phyloP scores from a whole-genome alignment of 176 grass and related monocot genomes.

The Avena sativa region DNA sequence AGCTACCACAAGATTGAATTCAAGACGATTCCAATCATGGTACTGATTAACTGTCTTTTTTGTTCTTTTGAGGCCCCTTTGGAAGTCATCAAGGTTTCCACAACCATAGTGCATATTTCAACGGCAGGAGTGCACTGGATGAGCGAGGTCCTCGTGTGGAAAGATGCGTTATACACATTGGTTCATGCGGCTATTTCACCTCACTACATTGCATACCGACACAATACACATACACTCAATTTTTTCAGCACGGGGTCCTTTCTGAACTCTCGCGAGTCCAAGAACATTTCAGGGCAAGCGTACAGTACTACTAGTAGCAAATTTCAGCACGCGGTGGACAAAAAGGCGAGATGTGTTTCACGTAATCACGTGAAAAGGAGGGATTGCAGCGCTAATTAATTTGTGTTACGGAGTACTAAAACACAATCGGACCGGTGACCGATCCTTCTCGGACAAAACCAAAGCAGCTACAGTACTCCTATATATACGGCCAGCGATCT shows the following conservation, averaged over 20 bases:
- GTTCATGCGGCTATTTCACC: constrained; percentile 35
- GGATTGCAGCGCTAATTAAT: neutral
- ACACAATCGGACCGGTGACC: constrained; percentile 16
- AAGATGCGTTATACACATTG: constrained; percentile 42
- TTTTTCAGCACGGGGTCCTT: neutral
- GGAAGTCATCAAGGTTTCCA: constrained; percentile 34
- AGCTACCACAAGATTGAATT: constrained; percentile 15
- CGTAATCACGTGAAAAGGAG: constrained; percentile 47
- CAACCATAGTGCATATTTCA: neutral
- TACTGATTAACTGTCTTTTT: neutral
- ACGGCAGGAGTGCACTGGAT: constrained; percentile 3
- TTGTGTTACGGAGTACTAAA: neutral
- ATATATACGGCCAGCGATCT: constrained; percentile 3
- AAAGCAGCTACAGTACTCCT: neutral
- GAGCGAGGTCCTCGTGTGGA: constrained; percentile 29
- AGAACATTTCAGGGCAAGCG: neutral
- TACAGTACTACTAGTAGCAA: neutral
- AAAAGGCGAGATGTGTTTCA: neutral
- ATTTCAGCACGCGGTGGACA: constrained; percentile 8
- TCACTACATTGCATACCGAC: neutral
- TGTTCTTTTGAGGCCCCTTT: constrained; percentile 53
- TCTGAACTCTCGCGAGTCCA: neutral
- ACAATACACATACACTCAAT: neutral
- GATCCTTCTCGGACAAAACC: constrained; percentile 50
- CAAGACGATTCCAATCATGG: neutral